Base-by-base conservation (phyloP, 2,329 filamentous ascomycete species). In the Furcasterigmium sp. region DNA sequence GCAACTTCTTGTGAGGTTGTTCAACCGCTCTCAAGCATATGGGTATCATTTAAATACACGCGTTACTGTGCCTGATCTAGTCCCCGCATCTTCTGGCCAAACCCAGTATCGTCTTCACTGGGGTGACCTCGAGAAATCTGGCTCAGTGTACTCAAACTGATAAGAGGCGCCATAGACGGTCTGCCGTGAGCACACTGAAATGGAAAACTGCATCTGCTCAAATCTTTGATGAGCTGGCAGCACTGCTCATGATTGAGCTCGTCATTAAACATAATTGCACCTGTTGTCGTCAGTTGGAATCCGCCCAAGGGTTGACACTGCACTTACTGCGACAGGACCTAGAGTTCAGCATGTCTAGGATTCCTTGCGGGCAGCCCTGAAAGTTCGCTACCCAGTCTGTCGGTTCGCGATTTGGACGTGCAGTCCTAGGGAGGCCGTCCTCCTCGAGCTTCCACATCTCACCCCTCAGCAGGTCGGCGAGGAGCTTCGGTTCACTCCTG, bases 221-320 rank as follows among this genome's bases (percentile, higher is more conserved):
- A 63, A 3, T 70, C 69, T 2, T 43, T 47, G 0, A 91, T 59
- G 26, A 93, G 60, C 1, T 60, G 56, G 9, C 63, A 51, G 52
- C 87, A 91, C 49, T 88, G 73, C 0, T 69, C 61, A 1, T 58
- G 49, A 0, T 69, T 71, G 8, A 93, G 63, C 6, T 65, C 56
- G 54, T 94, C 88, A 52, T 91, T 91, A 63, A 94, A 94, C 86
- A 91, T 91, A 58, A 93, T 82, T 3, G 88, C 86, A 28, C 68
- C 72, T 75, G 14, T 0, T 2, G 1, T 11, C 20, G 13, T 36
- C 9, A 43, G 44, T 57, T 35, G 54, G 50, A 5, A 38, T 14
- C 10, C 19, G 6, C 19, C 20, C 14, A 34, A 13, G 30, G 8
- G n/a, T 17, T 34, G 7, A 13, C 3, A 30, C 5, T 8, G 10